Evolutionary conservation across 371 early-diverging fungal genomes (phyloP), one percentile per base, ranked within the genome.

Genomic region (Mucor piriformis): DNA sequence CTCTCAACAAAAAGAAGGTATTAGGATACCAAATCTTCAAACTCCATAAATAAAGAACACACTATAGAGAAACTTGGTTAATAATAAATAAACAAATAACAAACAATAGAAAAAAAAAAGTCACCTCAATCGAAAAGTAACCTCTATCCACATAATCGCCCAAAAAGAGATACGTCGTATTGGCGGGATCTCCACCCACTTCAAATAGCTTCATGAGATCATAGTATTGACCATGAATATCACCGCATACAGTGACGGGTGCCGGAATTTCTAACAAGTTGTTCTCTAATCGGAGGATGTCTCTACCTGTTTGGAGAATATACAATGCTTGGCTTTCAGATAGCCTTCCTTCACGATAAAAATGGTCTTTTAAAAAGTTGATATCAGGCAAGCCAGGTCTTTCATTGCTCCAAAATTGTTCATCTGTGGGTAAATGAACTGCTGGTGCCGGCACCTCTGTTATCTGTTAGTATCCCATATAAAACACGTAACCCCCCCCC

Each of bases 71-170:
- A 15, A 42, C 20, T 3, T 21, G 11, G 11, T 46, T 8, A 46
- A 4, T 46, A 25, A 46, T 18, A 42, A 24, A 46, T 24, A 46
- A 46, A 6, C 20, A 46, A 13, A 24, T 21, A 56, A 40, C 16
- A 50, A 50, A 16, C 42, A 43, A n/a, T 37, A 8, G 48, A 15
- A 52, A 34, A 47, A 42, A 32, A 7, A 18, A 10, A 23, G 27
- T 32, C 44, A 44, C 88, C 77, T 96, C 96, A 57, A 93, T 88
- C 3, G 92, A 91, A 70, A 94, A 95, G 63, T 91, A 90, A n/a
- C 96, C 99, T 66, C 99, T 83, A 76, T 99, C 99, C 1, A 99
- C 99, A 74, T 99, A 99, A 75, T 99, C 99, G 6, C 99, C 99
- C 63, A 97, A 70, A 65, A 92, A 99, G 38, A 99, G 82, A 64